Percentiles rank a stretch among this genome's conserved stretches.
Conservation (phyloP, 306 rosid genomes). For the Cotoneaster glaucophyllus region DNA sequence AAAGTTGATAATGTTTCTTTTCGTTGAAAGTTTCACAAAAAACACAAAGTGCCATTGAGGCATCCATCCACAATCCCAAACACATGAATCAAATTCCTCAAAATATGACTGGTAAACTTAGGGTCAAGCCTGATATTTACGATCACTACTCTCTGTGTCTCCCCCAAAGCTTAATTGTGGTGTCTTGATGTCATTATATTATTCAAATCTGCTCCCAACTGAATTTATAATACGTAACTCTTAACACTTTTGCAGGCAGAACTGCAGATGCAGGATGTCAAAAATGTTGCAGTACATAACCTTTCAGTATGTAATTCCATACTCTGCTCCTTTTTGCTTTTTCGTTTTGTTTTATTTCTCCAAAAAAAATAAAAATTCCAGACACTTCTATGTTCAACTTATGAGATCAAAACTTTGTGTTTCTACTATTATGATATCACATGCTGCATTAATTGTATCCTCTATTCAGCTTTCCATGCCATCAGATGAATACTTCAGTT, state of each 20-base stretch:
- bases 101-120: no score
- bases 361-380: not conserved
- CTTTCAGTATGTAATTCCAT: conserved; percentile 57
- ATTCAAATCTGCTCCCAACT: not conserved
- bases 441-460: not conserved
- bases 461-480: not conserved
- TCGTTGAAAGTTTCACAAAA: no score
- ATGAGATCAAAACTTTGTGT: not conserved
- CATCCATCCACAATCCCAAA: no score
- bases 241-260: conserved; percentile 65
- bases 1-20: no score
- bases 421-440: not conserved
- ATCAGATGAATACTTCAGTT: not conserved
- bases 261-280: conserved; percentile 84
- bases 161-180: not conserved
- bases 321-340: not conserved
- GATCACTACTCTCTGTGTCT: no score
- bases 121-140: no score
- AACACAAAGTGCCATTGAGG: no score
- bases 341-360: not conserved
- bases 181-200: not conserved
- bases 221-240: not conserved
- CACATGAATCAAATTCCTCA: no score
- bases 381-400: not conserved
- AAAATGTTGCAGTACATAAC: conserved; percentile 76